Evolutionary conservation across 1,139 yeast species (phyloP), one percentile per base, ranked within the genome.

Genomic region (Candida tropicalis): DNA sequence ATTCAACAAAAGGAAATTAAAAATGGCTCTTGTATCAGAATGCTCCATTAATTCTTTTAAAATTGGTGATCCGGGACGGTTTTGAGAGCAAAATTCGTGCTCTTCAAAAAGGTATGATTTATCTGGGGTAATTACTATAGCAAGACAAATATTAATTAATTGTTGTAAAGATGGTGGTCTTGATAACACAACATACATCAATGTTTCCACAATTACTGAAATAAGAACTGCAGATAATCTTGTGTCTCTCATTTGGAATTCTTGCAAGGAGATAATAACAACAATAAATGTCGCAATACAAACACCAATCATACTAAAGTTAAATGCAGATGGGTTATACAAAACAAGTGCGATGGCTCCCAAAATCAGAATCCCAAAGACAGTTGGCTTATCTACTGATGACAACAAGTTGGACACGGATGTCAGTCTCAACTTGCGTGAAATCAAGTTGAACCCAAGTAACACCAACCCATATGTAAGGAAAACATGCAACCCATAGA

Each of bases 1-100:
- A 65, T 95, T 95, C 47, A 95, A 73, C 46, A 93, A 63, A 40
- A 95, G 66, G 57, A 93, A 95, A 48, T 88, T 86, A 62, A 93
- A 91, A 28, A 95, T 95, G 27, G 96, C 90, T 51, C 87, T 74
- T 0, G 97, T 90, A 53, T 90, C 97, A 20, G 79, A 70, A 54
- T 90, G 84, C 35, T 65, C 58, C 41, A 82, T 68, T 38, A 85
- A 58, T 52, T 82, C 68, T 27, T 51, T 55, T 17, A 68, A 41
- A 3, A 66, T 58, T 3, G 66, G 56, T 5, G 39, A 35, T 29
- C 35, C 15, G 8, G 31, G 35, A 24, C 10, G 33, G 8, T 18
- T 22, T 23, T 35, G 23, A 39, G 38, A 17, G 16, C 10, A 8
- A 23, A 15, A 38, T 23, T 16, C 24, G 11, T 13, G 10, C 10